Evolutionary conservation across 345 rosid genomes (phyloP), one percentile per base, ranked within the genome.

Genomic region (rapeseed (Brassica napus)): DNA sequence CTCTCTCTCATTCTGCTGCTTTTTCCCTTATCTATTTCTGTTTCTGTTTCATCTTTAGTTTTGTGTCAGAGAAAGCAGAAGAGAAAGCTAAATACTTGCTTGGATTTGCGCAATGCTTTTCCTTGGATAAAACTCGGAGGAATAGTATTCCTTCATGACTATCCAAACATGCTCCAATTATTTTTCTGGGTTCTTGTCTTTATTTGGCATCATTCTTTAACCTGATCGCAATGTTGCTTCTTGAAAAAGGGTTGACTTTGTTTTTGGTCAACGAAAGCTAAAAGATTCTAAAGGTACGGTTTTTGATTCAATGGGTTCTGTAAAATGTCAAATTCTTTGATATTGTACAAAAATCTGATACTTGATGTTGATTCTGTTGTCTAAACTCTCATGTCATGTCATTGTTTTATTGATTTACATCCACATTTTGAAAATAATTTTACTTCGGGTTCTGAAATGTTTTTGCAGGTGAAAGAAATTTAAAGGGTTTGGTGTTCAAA

Each of bases 401-500:
- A 52, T 5, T 52, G 18, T 52, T 52, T n/a, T 52, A 52, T 52
- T 47, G 21, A n/a, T n/a, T n/a, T n/a, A 52, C 16, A 52, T 52
- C 57, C 57, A 52, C 57, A 52, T 52, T 52, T n/a, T 15, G 18
- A n/a, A 52, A n/a, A 52, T 52, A n/a, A 47, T 47, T 47, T 47
- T 47, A 47, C 15, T 47, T 14, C 4, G 54, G 49, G 49, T 42
- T 42, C 49, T 42, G 11, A 42, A 42, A 10, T 42, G 14, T 28
- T 42, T 67, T 73, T 44, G 78, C 64, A 59, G 78, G 73, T 32
- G 69, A 71, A 47, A 65, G 72, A 32, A 31, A 18, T 63, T 64
- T 62, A 42, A 42, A 42, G 10, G 42, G 49, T 42, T 28, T 28
- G 2, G 31, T 28, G 31, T 28, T 28, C 4, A 28, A 3, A 28